phyloP scores from a whole-genome alignment of 306 rosid genomes.

The Quercus rubra region DNA sequence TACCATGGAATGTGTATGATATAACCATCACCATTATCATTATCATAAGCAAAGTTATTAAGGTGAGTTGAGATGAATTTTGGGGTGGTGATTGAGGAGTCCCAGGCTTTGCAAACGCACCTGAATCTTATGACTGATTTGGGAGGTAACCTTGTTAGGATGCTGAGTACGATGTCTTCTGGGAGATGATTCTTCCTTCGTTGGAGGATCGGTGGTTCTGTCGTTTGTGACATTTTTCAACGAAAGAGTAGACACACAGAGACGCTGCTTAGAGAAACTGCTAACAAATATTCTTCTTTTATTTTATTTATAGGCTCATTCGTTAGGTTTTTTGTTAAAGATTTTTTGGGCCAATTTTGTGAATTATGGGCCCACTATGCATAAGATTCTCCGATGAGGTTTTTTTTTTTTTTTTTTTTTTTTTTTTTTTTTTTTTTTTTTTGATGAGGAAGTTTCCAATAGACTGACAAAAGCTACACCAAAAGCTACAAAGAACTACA shows the following conservation, averaged over 20 bases:
- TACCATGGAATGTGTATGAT: background rate
- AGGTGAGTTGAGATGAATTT: background rate
- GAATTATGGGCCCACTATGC: too few relatives aligned
- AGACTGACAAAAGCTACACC: too few relatives aligned
- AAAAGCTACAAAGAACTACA: too few relatives aligned
- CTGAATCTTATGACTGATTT: background rate
- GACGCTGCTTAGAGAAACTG: fast-evolving
- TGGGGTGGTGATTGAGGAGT: background rate
- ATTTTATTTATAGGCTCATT: too few relatives aligned
- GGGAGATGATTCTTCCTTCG: background rate
- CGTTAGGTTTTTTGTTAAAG: too few relatives aligned
- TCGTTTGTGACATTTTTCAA: background rate
- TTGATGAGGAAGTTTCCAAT: too few relatives aligned
- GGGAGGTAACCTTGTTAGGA: background rate
- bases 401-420: too few relatives aligned
- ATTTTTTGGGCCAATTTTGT: too few relatives aligned
- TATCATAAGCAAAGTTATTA: too few relatives aligned
- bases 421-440: too few relatives aligned
- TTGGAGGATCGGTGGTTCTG: background rate
- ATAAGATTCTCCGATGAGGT: too few relatives aligned
- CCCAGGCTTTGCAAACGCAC: background rate
- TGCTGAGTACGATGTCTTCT: background rate
- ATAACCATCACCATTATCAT: background rate
- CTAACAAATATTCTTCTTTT: too few relatives aligned
- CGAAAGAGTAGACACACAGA: background rate